Evolutionary conservation across 2,329 filamentous ascomycete species (phyloP), one percentile per base, ranked within the genome.

Genomic region (Aspergillus udagawae): DNA sequence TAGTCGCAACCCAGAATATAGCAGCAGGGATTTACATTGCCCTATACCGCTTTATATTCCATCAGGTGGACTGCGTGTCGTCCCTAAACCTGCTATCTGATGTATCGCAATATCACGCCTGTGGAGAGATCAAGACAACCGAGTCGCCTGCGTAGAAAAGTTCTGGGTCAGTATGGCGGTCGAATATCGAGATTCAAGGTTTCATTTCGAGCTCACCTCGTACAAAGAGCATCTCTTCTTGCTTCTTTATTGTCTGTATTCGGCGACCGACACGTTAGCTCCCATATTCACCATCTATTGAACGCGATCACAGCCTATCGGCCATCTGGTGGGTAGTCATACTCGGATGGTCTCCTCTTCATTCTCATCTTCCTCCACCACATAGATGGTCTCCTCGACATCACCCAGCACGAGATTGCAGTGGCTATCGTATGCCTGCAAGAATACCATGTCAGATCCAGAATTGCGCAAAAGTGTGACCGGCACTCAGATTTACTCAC

Each of bases 181-280:
- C n/a, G 12, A 38, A 12, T 27, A n/a, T 14, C 25, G 21, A 32
- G 21, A 12, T 38, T 14, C 14, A 14, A 9, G 21, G 14, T 41
- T 35, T 42, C 21, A 3, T 25, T 52, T 27, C 23, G 17, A n/a
- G 75, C 83, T 61, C 78, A 93, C 92, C 93, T 90, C 94, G 83
- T 57, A 99, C 93, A 74, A 99, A 99, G 21, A 99, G 80, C 94
- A 99, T 99, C 74, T 97, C 94, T 47, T 92, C 95, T 75, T 97
- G 95, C 78, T 96, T 96, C 79, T 93, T 96, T 61, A 94, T 86
- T 14, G 92, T 96, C 90, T 96, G 62, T 14, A 52, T 32, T 45
- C 42, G 49, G 27, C 25, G n/a, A 9, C 47, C 32, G 38, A 49
- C 21, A 50, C 3, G 51, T 65, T 59, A 65, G 64, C 53, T 29